Conservation (phyloP, 352 stramenopile species). For the Globisporangium radiosum region DNA sequence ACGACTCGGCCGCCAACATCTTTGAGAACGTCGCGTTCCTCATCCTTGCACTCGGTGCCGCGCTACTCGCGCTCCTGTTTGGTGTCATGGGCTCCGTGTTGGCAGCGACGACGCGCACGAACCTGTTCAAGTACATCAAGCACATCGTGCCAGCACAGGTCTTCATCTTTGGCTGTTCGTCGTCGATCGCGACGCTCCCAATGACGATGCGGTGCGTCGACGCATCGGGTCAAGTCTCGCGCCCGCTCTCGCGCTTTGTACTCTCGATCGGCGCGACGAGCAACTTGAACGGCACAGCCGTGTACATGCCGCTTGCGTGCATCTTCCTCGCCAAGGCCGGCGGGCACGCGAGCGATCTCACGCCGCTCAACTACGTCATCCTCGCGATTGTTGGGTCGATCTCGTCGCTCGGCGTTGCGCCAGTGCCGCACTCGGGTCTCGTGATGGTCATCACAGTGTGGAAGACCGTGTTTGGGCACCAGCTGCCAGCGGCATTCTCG, state of each 20-base stretch:
- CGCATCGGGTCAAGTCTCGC: conserved; percentile 52
- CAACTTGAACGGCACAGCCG: conserved; percentile 68
- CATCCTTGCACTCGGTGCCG: conserved; percentile 34
- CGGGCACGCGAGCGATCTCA: conserved; percentile 46
- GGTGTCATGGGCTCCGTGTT: conserved; percentile 44
- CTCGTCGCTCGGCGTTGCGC: conserved; percentile 60
- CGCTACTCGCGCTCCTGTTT: conserved; percentile 41
- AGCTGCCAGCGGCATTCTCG: conserved; percentile 56
- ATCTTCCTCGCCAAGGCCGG: conserved; percentile 70
- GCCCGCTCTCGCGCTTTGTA: conserved; percentile 51
- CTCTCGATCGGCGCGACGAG: conserved; percentile 59
- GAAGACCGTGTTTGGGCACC: conserved; percentile 52
- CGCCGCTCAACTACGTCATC: conserved; percentile 47
- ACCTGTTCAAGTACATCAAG: conserved; percentile 61
- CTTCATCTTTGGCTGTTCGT: conserved; percentile 75
- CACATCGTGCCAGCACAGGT: conserved; percentile 66
- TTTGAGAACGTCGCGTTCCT: conserved; percentile 48
- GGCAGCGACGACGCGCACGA: conserved; percentile 47
- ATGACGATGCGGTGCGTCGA: conserved; percentile 76
- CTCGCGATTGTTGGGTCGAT: conserved; percentile 63
- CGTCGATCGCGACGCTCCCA: conserved; percentile 72
- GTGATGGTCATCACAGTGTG: conserved; percentile 80
- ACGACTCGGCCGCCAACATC: conserved; percentile 33
- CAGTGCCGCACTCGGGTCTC: conserved; percentile 62
- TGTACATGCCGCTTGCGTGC: conserved; percentile 69